Evolutionary conservation across 2,329 filamentous ascomycete species (phyloP), one percentile per base, ranked within the genome.

Genomic region (Ceratocystis alfenasii): DNA sequence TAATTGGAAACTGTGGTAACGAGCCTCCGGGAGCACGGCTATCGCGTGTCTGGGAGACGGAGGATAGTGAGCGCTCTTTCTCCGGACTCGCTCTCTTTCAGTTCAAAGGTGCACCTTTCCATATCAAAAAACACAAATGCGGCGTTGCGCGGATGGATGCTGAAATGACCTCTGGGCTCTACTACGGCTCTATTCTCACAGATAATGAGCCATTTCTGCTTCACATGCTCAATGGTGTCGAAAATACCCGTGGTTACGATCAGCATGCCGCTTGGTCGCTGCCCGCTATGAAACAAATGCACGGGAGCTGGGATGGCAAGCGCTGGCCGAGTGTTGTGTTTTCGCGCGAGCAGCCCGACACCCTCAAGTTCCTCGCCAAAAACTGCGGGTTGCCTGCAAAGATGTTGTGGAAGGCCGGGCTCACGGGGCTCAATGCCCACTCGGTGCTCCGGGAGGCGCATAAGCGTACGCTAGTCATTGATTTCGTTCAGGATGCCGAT

Each of bases 1-100:
- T 62, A 22, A 62, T 62, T n/a, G 22, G 28, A 22, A 62, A 62
- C 60, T 22, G 36, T 5, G 60, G 60, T n/a, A 44, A 62, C n/a
- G 36, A 62, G 22, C 20, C 41, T 30, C 7, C 6, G 12, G 60
- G 41, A 20, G 6, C n/a, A 5, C 8, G 33, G 17, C 36, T 44
- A 12, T 25, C 36, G 4, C 30, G 44, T 10, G 44, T 15, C 1
- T 46, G 60, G 60, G 17, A 41, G 20, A 41, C 15, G 20, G 20
- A 28, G 12, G 30, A 28, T 8, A 17, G 10, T 4, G 22, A 15
- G 36, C 36, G 15, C 10, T 6, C 36, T 10, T 62, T 62, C 7
- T 45, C 60, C 6, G 60, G 60, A 5, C 36, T 62, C 17, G 36
- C 36, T 25, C 36, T 62, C 36, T 45, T 45, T 22, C 60, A 45